phyloP scores from a whole-genome alignment of 75 land plant genomes.

The Sequoia sempervirens region DNA sequence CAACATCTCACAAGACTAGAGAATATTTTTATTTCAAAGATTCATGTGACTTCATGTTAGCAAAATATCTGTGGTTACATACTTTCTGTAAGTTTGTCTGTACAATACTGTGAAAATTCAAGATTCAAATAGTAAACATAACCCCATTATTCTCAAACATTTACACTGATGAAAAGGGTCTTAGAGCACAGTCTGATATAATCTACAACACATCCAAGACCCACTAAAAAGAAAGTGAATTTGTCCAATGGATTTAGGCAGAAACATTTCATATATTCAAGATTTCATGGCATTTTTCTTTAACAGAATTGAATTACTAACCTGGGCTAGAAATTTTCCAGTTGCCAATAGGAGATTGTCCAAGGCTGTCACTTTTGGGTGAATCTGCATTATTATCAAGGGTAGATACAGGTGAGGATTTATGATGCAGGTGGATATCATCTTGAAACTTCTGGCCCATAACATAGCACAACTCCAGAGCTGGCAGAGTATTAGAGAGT shows the following conservation, averaged over 20 bases:
- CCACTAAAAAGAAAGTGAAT: background rate
- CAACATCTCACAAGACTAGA: too few species aligned
- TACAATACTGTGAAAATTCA: too few species aligned
- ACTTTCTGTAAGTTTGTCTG: too few species aligned
- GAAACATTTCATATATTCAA: too few species aligned
- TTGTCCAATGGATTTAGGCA: background rate
- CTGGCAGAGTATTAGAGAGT: constrained; percentile 28
- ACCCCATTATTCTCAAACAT: too few species aligned
- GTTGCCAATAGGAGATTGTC: constrained; percentile 15
- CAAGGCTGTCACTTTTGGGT: background rate
- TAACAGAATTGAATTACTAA: background rate
- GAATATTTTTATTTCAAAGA: too few species aligned
- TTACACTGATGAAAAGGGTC: background rate
- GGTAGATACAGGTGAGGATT: constrained; percentile 19
- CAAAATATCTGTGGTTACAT: too few species aligned
- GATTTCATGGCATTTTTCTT: background rate
- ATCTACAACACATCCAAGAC: background rate
- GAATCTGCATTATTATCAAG: constrained; percentile 8
- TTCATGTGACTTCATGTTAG: too few species aligned
- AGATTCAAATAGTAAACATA: too few species aligned
- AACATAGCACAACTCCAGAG: constrained; percentile 32
- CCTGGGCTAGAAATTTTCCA: constrained; percentile 40
- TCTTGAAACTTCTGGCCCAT: constrained; percentile 17
- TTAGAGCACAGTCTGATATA: too few species aligned
- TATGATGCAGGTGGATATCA: constrained; percentile 4